Evolutionary conservation across 805 yeast species (phyloP), one percentile per base, ranked within the genome.

Genomic region (Saturnispora quitensis): DNA sequence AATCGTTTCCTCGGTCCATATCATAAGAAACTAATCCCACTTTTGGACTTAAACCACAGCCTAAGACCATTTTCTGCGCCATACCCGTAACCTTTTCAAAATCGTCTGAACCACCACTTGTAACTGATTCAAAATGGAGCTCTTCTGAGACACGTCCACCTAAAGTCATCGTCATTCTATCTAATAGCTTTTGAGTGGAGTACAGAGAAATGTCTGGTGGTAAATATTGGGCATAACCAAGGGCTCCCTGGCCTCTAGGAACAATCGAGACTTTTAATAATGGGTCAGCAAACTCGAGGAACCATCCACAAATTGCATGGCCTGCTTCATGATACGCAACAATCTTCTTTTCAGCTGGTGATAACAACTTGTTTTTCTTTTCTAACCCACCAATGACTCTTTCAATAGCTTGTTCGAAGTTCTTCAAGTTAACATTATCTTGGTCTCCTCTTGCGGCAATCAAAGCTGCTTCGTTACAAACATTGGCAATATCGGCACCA

Each of bases 281-380:
- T 7, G 97, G 97, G 66, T 89, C 96, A 10, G 97, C 97, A 70
- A 72, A 81, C 69, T 82, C 78, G 63, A 89, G 74, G 64, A 73
- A 88, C 97, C 97, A 90, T 22, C 97, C 97, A 69, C 96, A 86
- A 47, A 89, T 84, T 4, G 97, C 97, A 67, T 89, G 97, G 0
- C 97, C 97, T 2, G 97, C 97, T 70, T 89, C 97, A 68, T 89
- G 97, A 65, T 86, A 89, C 0, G 97, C 96, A 47, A 89, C 96
- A 33, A 86, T 79, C 58, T 73, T 80, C 73, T 88, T 86, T 67
- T 90, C 96, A 35, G 84, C 87, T 9, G 84, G 82, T 5, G 87
- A 81, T 49, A 89, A 73, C 8, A 90, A 81, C 64, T 83, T 80
- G 0, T 93, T 80, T 64, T 87, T 87, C 68, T 85, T 84, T 66